A percentile compares a stretch with the other conserved stretches of the same genome.
phyloP scores from a whole-genome alignment of 2,329 filamentous ascomycete species.

The Bipolaris cookei region DNA sequence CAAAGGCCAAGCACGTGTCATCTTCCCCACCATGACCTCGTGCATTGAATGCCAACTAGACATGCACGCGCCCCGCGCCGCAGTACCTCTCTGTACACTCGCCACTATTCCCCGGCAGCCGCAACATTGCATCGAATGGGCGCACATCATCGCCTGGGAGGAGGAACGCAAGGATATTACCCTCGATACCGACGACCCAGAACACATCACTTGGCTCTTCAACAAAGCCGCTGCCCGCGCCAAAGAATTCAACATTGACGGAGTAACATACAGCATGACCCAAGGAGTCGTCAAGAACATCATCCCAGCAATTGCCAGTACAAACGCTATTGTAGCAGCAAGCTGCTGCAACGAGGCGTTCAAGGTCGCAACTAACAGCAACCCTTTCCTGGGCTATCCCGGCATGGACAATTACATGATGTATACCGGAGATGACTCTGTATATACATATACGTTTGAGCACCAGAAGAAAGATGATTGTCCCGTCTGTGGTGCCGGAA shows the following conservation, averaged over 20 bases:
- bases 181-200: conserved; percentile 94
- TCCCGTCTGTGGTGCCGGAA: conserved; percentile 78
- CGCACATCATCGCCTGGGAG: conserved; percentile 97
- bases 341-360: conserved; percentile 96
- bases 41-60: conserved; percentile 99
- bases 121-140: conserved; percentile 98
- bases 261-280: conserved; percentile 93
- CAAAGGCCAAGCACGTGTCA: conserved; percentile 93
- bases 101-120: conserved; percentile 96
- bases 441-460: conserved; percentile 97
- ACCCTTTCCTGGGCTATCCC: conserved; percentile 77
- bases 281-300: conserved; percentile 99
- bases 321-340: conserved; percentile 94
- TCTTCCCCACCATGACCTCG: conserved; percentile 88
- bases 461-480: conserved; percentile 95
- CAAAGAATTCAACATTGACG: conserved; percentile 84
- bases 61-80: conserved; percentile 97
- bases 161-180: conserved; percentile 70
- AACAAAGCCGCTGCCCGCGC: conserved; percentile 82
- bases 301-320: conserved; percentile 96
- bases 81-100: conserved; percentile 93
- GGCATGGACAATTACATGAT: conserved; percentile 91
- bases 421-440: conserved; percentile 94
- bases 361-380: conserved; percentile 85
- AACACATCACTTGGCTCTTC: conserved; percentile 97